Evolutionary conservation across 805 yeast genomes (phyloP).

Genomic region (Nakazawaea laoshanensis): DNA sequence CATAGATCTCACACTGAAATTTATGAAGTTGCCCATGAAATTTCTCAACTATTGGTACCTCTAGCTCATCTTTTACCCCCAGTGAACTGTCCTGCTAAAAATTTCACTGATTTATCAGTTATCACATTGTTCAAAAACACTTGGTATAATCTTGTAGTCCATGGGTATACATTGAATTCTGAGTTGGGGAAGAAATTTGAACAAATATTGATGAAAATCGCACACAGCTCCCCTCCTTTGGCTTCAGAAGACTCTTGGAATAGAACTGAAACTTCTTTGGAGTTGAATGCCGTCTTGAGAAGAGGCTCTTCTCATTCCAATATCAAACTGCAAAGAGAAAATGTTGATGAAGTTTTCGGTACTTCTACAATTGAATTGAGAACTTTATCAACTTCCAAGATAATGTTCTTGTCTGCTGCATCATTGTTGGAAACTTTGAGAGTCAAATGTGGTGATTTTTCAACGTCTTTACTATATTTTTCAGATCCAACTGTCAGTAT

Average conservation of each 20-base stretch:
- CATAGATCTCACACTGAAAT: constrained; percentile 74
- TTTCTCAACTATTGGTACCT: constrained; percentile 56
- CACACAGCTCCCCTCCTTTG: constrained; percentile 80
- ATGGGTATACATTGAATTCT: constrained; percentile 70
- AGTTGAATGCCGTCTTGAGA: constrained; percentile 81
- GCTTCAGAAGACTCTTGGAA: constrained; percentile 76
- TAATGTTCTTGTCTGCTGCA: constrained; percentile 83
- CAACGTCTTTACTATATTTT: constrained; percentile 67
- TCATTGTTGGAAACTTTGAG: constrained; percentile 72
- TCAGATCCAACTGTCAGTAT: constrained; percentile 76
- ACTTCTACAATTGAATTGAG: constrained; percentile 45
- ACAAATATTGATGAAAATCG: constrained; percentile 55
- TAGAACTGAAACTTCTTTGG: constrained; percentile 85
- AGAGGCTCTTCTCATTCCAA: constrained; percentile 83
- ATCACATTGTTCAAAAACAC: constrained; percentile 68
- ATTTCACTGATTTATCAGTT: constrained; percentile 37
- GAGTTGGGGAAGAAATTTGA: constrained; percentile 39
- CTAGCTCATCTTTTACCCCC: constrained; percentile 69
- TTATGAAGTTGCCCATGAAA: constrained; percentile 61
- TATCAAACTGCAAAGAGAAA: constrained; percentile 64
- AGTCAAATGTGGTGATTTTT: constrained; percentile 72
- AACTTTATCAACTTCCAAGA: constrained; percentile 59
- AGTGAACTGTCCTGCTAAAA: constrained; percentile 21
- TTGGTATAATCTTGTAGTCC: constrained; percentile 92
- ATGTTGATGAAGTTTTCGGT: constrained; percentile 39